Base-by-base conservation (phyloP, 2,329 filamentous ascomycete species). In the Penicillium olsonii region DNA sequence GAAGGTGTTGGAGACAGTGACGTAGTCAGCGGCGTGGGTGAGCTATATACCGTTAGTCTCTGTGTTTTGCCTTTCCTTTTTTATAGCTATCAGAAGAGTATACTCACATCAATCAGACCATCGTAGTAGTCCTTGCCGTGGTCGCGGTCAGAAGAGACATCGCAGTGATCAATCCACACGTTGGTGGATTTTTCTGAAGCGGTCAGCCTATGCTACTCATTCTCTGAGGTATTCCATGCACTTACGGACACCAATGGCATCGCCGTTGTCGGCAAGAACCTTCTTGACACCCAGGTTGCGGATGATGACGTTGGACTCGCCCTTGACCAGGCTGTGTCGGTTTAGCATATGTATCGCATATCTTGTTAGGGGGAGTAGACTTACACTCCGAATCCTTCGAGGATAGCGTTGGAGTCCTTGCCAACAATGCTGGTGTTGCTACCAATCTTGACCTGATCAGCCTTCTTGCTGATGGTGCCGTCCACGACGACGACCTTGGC, bases 41-140 rank as follows among this genome's bases (percentile, higher is more conserved):
- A 83, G 41, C 64, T 67, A 42, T 4, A 15, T 19, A 12, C 11
- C 2, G 9, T 59, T 19, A 45, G 43, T 37, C 15, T 18, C 20
- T 42, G 18, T 47, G 45, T 11, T 5, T 22, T 24, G 8, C 4
- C 22, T 24, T 24, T 4, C 22, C 8, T 8, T 20, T 0, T 20
- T 0, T 15, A 20, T 8, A 3, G 0, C 3, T 22, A 17, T 27
- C 9, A 17, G 9, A 14, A 18, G 38, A 2, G 15, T 12, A 24
- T 29, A 9, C 61, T 29, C 50, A 67, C 71, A 59, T 88, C 85
- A 39, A 84, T 70, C 2, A 88, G 78, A 26, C 85, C 85, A 48
- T 88, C 85, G 63, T 85, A 87, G 73, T 80, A 85, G 73, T 88
- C 84, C 73, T 88, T 88, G 74, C 78, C 82, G 64, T 81, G 74